phyloP scores from a whole-genome alignment of 2,329 filamentous ascomycete species.

The Cordyceps fumosorosea region DNA sequence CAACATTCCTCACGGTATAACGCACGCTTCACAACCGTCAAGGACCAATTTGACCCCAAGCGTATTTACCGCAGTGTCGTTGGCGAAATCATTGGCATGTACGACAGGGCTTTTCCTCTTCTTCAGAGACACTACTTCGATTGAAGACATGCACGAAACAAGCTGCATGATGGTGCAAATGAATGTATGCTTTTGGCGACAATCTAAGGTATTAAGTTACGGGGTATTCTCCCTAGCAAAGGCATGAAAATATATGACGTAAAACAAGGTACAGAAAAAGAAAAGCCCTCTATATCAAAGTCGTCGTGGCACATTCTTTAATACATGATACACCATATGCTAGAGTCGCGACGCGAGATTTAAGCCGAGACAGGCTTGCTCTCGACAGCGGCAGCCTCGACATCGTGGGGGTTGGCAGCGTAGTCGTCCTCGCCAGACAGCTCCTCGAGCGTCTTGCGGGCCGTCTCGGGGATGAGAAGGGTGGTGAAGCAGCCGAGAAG shows the following conservation, averaged over 20 bases:
- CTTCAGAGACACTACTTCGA: too few relatives aligned
- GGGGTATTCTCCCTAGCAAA: not conserved
- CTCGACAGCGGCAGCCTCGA: not conserved
- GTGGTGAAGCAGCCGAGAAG: slow-evolving; percentile 63
- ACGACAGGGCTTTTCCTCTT: slow-evolving; percentile 16
- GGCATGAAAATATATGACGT: not conserved
- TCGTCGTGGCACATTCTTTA: not conserved
- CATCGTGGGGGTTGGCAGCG: not conserved
- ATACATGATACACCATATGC: not conserved
- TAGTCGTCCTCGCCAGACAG: slow-evolving; percentile 34
- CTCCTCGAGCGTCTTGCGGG: slow-evolving; percentile 65
- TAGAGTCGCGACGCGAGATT: not conserved
- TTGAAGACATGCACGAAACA: not conserved
- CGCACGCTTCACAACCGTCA: slow-evolving; percentile 40
- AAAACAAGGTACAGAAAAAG: not conserved
- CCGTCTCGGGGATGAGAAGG: slow-evolving; percentile 66
- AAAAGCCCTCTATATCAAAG: not conserved
- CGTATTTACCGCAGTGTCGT: slow-evolving; percentile 41
- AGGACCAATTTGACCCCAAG: slow-evolving; percentile 42
- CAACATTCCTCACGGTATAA: slow-evolving; percentile 26
- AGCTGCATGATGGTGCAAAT: not conserved
- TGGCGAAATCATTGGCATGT: slow-evolving; percentile 42
- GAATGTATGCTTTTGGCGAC: not conserved
- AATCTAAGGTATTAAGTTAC: slow-evolving; percentile 3
- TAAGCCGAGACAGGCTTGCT: not conserved